Percentiles rank a stretch among this genome's conserved stretches.
Conservation (phyloP, 2,329 filamentous ascomycete species). For the Alternaria triticina region DNA sequence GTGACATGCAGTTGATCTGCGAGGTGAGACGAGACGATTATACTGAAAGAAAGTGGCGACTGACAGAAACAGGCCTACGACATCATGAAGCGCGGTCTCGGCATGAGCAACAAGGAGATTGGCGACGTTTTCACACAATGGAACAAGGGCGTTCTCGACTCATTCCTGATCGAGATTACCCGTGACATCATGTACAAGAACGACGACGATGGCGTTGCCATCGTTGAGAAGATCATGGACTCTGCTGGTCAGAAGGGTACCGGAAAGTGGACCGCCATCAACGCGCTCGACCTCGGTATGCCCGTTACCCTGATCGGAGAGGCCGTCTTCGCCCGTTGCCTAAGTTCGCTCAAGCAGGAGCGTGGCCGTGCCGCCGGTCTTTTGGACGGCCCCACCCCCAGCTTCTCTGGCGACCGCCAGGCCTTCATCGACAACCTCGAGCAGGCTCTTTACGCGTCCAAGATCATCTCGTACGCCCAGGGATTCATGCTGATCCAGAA, state of each 20-base stretch:
- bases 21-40: slow-evolving; percentile 68
- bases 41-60: neutral
- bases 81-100: slow-evolving; percentile 98
- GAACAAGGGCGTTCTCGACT: slow-evolving; percentile 97
- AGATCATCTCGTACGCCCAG: slow-evolving; percentile 99
- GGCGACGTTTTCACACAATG: slow-evolving; percentile 92
- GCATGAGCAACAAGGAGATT: slow-evolving; percentile 89
- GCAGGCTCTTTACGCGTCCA: slow-evolving; percentile 98
- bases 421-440: slow-evolving; percentile 96
- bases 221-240: slow-evolving; percentile 99
- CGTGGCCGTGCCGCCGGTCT: slow-evolving; percentile 80
- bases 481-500: slow-evolving; percentile 99
- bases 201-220: slow-evolving; percentile 86
- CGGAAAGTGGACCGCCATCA: slow-evolving; percentile 99
- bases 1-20: slow-evolving; percentile 99
- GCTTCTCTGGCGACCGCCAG: slow-evolving; percentile 88
- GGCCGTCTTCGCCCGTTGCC: slow-evolving; percentile 91
- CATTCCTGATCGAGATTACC: slow-evolving; percentile 99
- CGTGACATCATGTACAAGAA: slow-evolving; percentile 98
- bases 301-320: slow-evolving; percentile 98
- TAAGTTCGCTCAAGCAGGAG: slow-evolving; percentile 94
- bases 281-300: slow-evolving; percentile 97
- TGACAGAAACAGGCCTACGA: slow-evolving; percentile 80
- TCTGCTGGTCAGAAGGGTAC: slow-evolving; percentile 98
- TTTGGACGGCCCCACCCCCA: slow-evolving; percentile 77